A percentile compares a stretch with the other conserved stretches of the same genome.
phyloP scores from a whole-genome alignment of 2,329 filamentous ascomycete genomes.

The Botrytis pseudocinerea region DNA sequence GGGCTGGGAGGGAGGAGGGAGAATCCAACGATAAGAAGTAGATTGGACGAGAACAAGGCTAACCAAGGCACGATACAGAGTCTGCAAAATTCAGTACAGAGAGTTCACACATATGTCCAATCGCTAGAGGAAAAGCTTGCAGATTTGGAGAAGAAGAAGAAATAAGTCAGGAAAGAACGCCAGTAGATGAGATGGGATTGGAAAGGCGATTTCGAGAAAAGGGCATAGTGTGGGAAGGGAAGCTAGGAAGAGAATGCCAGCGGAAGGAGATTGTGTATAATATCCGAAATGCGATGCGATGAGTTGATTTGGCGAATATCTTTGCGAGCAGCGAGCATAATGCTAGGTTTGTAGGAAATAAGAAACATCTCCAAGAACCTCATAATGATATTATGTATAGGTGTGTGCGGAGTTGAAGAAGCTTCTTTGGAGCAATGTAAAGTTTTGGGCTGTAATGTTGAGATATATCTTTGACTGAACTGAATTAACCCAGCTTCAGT shows the following conservation, averaged over 20 bases:
- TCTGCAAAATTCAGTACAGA: constrained; percentile 82
- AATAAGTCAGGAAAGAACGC: constrained; percentile 31
- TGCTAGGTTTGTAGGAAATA: constrained; percentile 7
- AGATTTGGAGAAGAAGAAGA: constrained; percentile 68
- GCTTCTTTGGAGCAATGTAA: not conserved
- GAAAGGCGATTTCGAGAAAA: not conserved
- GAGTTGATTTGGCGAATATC: constrained; percentile 8
- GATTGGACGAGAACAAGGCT: not conserved
- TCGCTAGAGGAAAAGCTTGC: constrained; percentile 79
- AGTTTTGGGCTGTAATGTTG: not conserved
- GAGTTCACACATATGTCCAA: constrained; percentile 80
- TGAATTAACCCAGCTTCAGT: not conserved
- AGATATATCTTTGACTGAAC: not conserved
- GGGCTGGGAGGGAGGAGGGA: not conserved
- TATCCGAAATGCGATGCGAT: constrained; percentile 15
- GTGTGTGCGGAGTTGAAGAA: not conserved
- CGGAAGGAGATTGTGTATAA: constrained; percentile 15
- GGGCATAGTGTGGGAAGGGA: not conserved
- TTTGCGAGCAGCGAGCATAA: not conserved
- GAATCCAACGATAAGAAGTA: not conserved
- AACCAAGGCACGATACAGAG: constrained; percentile 53
- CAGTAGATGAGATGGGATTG: not conserved
- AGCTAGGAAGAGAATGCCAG: not conserved
- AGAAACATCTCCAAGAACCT: constrained; percentile 13
- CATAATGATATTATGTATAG: not conserved